Evolutionary conservation across 2,329 filamentous ascomycete genomes (phyloP), one percentile per base, ranked within the genome.

Genomic region (Thelonectria rubi): DNA sequence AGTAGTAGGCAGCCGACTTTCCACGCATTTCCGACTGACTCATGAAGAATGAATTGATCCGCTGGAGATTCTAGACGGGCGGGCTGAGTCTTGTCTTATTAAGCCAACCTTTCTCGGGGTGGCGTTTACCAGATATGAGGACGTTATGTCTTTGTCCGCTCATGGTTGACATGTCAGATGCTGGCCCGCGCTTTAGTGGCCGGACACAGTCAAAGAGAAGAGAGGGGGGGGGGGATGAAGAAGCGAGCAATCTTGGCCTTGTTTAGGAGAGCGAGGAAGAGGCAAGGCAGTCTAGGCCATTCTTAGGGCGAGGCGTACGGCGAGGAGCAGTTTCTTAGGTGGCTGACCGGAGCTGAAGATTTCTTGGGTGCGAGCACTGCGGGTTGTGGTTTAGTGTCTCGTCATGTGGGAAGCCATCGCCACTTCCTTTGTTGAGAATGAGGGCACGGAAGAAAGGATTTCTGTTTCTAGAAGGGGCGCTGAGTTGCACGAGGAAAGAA

Each of bases 131-230:
- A 37, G 15, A 34, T 18, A n/a, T 42, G 20, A 42, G 17, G 8
- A 9, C 45, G 40, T 30, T 18, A 26, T 39, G 42, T 42, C 60
- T 62, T 62, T 62, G 50, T 59, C 50, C 47, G 21, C 42, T 17
- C 39, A 47, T 59, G 34, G 37, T 46, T 55, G 46, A 47, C 51
- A 60, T 45, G 45, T 60, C 50, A 55, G 18, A 54, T 50, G 14
- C 34, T 39, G 50, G 47, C 14, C 55, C 40, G 26, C 55, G 40
- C 42, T 52, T 21, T 18, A 34, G 30, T 50, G n/a, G 26, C 9
- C 39, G 32, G 20, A 24, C 42, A 15, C 14, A 30, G 32, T 52
- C 37, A 49, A 49, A 51, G 21, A 49, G 15, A n/a, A 15, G 43
- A 47, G 46, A 15, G 40, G 30, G 18, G 14, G 20, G 24, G 18